These are phyloP conservation scores for Penicillium pulvis DNA, from an alignment of 495 filamentous ascomycete species.

Conservation along the genomic window DNA sequence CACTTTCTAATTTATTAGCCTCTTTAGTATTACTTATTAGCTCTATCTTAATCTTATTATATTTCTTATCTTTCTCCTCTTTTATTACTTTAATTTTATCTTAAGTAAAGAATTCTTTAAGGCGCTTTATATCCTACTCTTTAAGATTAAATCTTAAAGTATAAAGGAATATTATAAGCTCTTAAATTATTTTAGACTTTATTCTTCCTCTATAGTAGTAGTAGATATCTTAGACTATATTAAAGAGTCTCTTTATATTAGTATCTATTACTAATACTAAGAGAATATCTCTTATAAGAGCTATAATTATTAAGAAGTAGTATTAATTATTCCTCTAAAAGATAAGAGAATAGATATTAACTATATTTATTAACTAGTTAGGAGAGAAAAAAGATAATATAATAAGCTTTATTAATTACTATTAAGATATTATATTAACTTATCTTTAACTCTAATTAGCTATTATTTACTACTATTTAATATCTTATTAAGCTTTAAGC, in stretches of 20 bases:
- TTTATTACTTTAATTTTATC: slow-evolving; percentile 9
- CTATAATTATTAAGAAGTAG: not conserved
- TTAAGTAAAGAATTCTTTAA: slow-evolving; percentile 6
- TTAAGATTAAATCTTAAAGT: slow-evolving; percentile 10
- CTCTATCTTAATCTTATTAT: not conserved
- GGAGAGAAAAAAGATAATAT: not conserved
- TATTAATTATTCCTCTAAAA: slow-evolving; percentile 6
- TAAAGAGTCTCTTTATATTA: not conserved
- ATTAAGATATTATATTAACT: slow-evolving; percentile 4
- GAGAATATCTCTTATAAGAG: slow-evolving; percentile 4
- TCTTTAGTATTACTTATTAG: slow-evolving; percentile 11
- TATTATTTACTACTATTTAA: slow-evolving; percentile 2
- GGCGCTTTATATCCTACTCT: slow-evolving; percentile 4
- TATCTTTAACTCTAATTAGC: not conserved
- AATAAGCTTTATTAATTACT: not conserved
- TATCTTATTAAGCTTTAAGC: slow-evolving; percentile 3
- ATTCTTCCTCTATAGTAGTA: not conserved
- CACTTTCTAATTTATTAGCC: too few relatives aligned
- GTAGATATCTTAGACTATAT: not conserved
- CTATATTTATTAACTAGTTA: slow-evolving; percentile 5
- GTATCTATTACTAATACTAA: slow-evolving; percentile 3
- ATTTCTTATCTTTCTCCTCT: slow-evolving; percentile 8
- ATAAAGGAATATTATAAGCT: slow-evolving; percentile 1
- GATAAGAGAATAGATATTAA: not conserved
- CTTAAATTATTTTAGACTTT: not conserved